These are phyloP conservation scores for Solanum stenotomum DNA, from an alignment of 257 asterid species.

Conservation along the genomic window DNA sequence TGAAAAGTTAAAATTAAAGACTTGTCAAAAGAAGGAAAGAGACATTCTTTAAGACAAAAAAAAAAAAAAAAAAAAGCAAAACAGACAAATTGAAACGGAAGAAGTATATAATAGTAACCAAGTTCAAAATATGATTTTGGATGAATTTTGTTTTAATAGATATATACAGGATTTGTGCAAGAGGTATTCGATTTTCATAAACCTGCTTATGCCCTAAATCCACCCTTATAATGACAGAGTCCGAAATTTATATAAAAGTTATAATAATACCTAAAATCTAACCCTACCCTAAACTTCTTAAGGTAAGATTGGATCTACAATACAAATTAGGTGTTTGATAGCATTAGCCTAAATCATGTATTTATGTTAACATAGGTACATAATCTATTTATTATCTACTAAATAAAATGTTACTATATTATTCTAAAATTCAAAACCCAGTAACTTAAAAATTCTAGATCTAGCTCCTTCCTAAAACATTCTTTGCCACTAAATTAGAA, in stretches of 20 bases:
- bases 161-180: background rate
- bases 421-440: background rate
- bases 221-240: background rate
- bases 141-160: background rate
- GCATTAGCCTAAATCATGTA: background rate
- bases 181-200: background rate
- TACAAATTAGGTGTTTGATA: background rate
- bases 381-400: background rate
- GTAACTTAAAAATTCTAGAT: background rate
- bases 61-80: rapidly evolving
- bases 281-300: background rate
- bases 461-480: background rate
- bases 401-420: background rate
- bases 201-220: background rate
- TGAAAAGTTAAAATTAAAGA: background rate
- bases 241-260: background rate
- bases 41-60: background rate
- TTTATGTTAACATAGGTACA: background rate
- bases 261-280: background rate
- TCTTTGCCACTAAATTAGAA: background rate
- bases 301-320: background rate
- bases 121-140: background rate
- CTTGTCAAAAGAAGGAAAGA: background rate
- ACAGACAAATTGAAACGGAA: background rate
- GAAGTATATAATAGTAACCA: background rate